These are phyloP conservation scores for Amborella trichopoda DNA, from an alignment of 164 flowering plant genomes.

Conservation along the genomic window DNA sequence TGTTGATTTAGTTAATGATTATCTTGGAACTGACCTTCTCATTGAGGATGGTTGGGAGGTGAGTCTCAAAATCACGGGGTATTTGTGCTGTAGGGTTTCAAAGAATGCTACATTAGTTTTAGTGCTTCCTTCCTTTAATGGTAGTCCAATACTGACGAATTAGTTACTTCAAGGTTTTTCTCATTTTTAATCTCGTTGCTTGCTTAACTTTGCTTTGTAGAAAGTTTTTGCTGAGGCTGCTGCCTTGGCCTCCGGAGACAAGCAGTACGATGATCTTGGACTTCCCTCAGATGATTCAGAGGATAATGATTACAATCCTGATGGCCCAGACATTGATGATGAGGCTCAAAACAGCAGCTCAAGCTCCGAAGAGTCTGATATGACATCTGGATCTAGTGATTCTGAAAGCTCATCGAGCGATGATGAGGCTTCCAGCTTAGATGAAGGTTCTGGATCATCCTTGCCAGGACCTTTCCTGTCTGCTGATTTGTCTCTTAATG, in stretches of 20 bases:
- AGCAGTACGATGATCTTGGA: constrained; percentile 33
- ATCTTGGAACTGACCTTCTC: constrained; percentile 45
- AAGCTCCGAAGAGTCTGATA: constrained; percentile 60
- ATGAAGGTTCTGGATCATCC: constrained; percentile 55
- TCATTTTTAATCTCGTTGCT: neutral
- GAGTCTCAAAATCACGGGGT: too few species aligned
- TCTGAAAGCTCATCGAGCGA: constrained; percentile 15
- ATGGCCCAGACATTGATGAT: constrained; percentile 26
- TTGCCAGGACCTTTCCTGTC: too few species aligned
- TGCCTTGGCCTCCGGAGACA: constrained; percentile 30
- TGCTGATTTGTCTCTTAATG: constrained; percentile 51
- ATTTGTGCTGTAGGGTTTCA: too few species aligned
- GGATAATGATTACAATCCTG: constrained; percentile 80
- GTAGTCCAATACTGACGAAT: too few species aligned
- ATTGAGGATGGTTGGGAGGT: constrained; percentile 86
- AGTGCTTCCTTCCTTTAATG: too few species aligned
- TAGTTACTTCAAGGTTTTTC: neutral
- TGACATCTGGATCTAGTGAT: constrained; percentile 43
- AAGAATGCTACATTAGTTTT: too few species aligned
- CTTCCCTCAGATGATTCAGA: constrained; percentile 86
- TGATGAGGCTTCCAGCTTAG: constrained; percentile 5
- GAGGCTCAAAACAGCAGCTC: constrained; percentile 30
- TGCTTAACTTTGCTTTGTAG: constrained; percentile 28
- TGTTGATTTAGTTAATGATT: constrained; percentile 59
- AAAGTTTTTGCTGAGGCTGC: constrained; percentile 85